A percentile compares a stretch with the other conserved stretches of the same genome.
These are phyloP conservation scores for Chaetomium olivaceum DNA, from an alignment of 2,329 filamentous ascomycete species.

Conservation along the genomic window DNA sequence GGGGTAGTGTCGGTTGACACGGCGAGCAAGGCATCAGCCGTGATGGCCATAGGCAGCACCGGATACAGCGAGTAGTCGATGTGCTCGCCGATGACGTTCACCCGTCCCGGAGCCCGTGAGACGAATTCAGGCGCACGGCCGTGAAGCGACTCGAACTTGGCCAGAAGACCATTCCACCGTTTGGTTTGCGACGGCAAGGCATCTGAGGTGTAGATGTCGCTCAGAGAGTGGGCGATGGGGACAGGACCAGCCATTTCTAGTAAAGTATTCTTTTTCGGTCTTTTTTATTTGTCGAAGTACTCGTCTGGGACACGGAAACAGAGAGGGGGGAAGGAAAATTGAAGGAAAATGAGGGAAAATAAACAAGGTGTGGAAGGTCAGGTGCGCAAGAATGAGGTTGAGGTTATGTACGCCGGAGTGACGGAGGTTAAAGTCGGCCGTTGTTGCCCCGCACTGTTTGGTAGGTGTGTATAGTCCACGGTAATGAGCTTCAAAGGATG, in stretches of 20 bases:
- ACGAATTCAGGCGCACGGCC: constrained; percentile 75
- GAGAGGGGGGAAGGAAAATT: not conserved
- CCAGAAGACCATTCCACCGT: constrained; percentile 74
- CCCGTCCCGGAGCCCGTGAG: constrained; percentile 85
- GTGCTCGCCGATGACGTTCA: constrained; percentile 99
- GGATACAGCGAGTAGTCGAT: constrained; percentile 98
- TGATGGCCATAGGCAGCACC: constrained; percentile 93
- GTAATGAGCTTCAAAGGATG: not conserved
- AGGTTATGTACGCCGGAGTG: not conserved
- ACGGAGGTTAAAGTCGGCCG: not conserved
- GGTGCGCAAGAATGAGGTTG: not conserved
- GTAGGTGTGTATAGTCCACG: not conserved
- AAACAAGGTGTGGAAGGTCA: not conserved
- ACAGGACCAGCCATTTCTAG: constrained; percentile 61
- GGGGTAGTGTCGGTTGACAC: constrained; percentile 58
- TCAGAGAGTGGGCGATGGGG: constrained; percentile 71
- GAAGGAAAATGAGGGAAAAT: not conserved
- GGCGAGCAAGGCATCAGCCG: constrained; percentile 85
- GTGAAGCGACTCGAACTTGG: constrained; percentile 70
- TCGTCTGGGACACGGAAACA: not conserved
- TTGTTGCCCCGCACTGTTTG: constrained; percentile 4
- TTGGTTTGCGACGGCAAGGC: constrained; percentile 65
- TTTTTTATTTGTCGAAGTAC: not conserved
- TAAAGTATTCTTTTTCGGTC: not conserved
- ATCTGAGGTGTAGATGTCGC: constrained; percentile 80